phyloP scores from a whole-genome alignment of 176 grass and related monocot genomes.

The Aegilops tauschii region DNA sequence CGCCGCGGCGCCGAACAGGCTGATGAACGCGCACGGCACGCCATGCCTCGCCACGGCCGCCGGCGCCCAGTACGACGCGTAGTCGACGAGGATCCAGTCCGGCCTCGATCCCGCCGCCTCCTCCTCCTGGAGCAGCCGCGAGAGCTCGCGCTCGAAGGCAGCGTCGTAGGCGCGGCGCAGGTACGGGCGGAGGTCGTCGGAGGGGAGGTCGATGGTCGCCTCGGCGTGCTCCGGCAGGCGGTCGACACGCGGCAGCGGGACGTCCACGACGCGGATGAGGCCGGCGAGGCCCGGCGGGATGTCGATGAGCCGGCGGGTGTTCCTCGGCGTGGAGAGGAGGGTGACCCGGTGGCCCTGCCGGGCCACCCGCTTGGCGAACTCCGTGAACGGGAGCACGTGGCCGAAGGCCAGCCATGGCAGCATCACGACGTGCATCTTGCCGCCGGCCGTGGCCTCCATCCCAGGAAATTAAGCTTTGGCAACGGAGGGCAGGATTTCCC shows the following conservation, averaged over 20 bases:
- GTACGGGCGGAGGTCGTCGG: constrained; percentile 41
- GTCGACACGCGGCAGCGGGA: constrained; percentile 22
- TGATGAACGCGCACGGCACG: constrained; percentile 55
- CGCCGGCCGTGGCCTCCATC: background rate
- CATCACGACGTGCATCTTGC: constrained; percentile 50
- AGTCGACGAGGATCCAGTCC: constrained; percentile 68
- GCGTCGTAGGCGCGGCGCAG: constrained; percentile 47
- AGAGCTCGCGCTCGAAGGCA: constrained; percentile 25
- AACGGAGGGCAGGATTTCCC: background rate
- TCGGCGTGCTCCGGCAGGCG: constrained; percentile 39
- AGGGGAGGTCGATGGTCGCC: constrained; percentile 51
- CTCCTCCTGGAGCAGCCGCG: constrained; percentile 13
- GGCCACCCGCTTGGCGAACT: constrained; percentile 58
- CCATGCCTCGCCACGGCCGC: constrained; percentile 27
- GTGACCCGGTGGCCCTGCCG: constrained; percentile 48
- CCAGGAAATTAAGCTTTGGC: background rate
- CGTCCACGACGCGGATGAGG: constrained; percentile 37
- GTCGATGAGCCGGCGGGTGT: constrained; percentile 36
- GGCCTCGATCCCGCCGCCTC: background rate
- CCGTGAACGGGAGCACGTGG: constrained; percentile 54
- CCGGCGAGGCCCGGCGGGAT: constrained; percentile 29
- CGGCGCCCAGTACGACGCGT: constrained; percentile 48
- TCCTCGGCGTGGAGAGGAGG: constrained; percentile 55
- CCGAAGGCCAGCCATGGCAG: constrained; percentile 83
- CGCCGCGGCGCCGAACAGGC: constrained; percentile 27